Percentiles rank a stretch among this genome's conserved stretches.
These are phyloP conservation scores for Moesziomyces antarcticus DNA, from an alignment of 1,284 basidiomycete species.

Conservation along the genomic window DNA sequence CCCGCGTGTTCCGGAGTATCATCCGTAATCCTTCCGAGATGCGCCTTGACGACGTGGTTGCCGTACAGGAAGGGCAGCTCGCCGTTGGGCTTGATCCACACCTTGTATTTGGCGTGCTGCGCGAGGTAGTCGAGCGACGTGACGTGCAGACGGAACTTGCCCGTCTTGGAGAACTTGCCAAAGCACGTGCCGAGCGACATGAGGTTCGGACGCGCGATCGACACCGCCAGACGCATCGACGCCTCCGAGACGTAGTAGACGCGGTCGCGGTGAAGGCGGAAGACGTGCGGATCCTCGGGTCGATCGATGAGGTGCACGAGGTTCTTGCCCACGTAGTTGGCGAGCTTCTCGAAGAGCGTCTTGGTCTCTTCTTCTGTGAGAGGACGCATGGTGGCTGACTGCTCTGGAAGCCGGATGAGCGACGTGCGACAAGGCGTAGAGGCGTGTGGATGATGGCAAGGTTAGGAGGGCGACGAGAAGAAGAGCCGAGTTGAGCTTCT, in stretches of 20 bases:
- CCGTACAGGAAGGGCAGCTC: constrained; percentile 99
- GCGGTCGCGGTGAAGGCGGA: constrained; percentile 68
- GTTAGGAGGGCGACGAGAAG: too few relatives aligned
- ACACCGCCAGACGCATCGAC: constrained; percentile 89
- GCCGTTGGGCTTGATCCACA: constrained; percentile 99
- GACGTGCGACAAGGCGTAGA: too few relatives aligned
- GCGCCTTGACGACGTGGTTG: constrained; percentile 98
- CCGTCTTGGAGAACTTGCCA: constrained; percentile 96
- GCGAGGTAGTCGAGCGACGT: constrained; percentile 92
- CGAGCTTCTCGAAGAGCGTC: constrained; percentile 86
- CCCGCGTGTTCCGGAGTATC: constrained; percentile 99
- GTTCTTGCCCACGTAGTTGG: constrained; percentile 92
- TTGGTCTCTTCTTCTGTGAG: constrained; percentile 68
- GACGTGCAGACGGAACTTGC: constrained; percentile 97
- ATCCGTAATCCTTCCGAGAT: constrained; percentile 98
- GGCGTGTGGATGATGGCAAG: too few relatives aligned
- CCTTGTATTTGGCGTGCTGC: constrained; percentile 98
- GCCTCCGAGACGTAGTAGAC: constrained; percentile 65
- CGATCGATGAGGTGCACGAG: constrained; percentile 74
- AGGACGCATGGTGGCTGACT: constrained; percentile 58
- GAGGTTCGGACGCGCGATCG: constrained; percentile 90
- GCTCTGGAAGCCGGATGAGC: not conserved
- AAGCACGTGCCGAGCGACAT: constrained; percentile 95
- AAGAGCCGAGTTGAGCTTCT: too few relatives aligned
- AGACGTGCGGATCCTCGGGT: constrained; percentile 64